Base-by-base conservation (phyloP, 768 basidiomycete genomes). In the Trametes coccinea region DNA sequence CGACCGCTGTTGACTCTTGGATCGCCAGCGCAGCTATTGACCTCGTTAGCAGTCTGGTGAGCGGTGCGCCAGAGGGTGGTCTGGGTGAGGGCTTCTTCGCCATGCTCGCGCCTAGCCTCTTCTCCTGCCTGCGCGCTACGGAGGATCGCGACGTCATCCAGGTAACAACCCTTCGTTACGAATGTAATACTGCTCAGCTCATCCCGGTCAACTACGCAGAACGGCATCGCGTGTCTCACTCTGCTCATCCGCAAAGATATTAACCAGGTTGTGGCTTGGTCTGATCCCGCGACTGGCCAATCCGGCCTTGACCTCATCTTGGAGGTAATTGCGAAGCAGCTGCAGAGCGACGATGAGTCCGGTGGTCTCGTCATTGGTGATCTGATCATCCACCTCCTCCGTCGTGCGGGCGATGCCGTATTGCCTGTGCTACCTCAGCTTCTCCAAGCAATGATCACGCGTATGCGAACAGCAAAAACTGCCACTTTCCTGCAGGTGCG, bases 301-400 rank as follows among this genome's bases (percentile, higher is more conserved):
- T 83, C 82, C 30, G 96, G 96, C 13, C 82, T 98, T 9, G 84
- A 89, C 39, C 80, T 86, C 61, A 81, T 91, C 14, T 79, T 98
- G 48, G 79, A 80, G 11, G 77, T 97, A 44, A 85, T 98, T 39
- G 92, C 89, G 30, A 86, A 84, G 63, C 82, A 92, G 47, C 78
- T 99, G 30, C 83, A 86, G 59, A 84, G 80, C 61, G 85, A 91
- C 64, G 91, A 94, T 63, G 97, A 99, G 73, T 90, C 95, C 0
- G 94, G 91, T 43, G 96, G 95, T 9, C 82, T 98, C 22, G 89
- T 91, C 54, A 89, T 98, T 49, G 97, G 97, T 17, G 96, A 98
- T 70, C 80, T 99, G 45, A 91, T 99, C 70, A 92, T 98, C 65
- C 95, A 98, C 68, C 79, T 98, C 29, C 79, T 99, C 51, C 83